Base-by-base conservation (phyloP, 2,329 filamentous ascomycete species). In the Drechmeria coniospora region DNA sequence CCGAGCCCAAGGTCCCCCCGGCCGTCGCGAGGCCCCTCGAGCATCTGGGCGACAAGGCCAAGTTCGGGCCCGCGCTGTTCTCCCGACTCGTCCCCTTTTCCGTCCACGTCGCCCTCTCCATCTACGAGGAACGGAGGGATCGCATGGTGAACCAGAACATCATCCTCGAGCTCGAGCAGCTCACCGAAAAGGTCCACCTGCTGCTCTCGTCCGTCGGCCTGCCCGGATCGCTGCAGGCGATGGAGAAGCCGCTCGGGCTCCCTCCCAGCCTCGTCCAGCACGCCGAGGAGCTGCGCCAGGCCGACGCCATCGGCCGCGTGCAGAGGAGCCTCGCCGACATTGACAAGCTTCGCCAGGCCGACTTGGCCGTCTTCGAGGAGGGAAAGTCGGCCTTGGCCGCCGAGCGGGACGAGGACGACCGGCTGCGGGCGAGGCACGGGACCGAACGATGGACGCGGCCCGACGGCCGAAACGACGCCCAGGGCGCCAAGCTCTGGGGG, bases 81-180 rank as follows among this genome's bases (percentile, higher is more conserved):
- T 73, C 80, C 2, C 90, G 87, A 42, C 65, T 98, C 2, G 90
- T 98, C 0, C 90, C 90, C 0, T 95, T 94, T 48, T 84, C 86
- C 0, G 90, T 95, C 0, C 90, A 98, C 45, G 70, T 95, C 26
- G 90, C 90, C 6, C 82, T 86, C 1, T 93, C 83, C 26, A 93
- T 95, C 19, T 98, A 98, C 46, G 84, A 84, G 30, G 86, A 95
- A 46, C 71, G 86, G 10, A 68, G 86, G 32, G 86, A 98, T 49
- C 70, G 84, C n/a, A 61, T 93, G 32, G 77, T 98, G 23, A 92
- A 90, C 46, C 79, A 82, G 39, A 80, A 72, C 27, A 82, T 95
- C 18, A 79, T 94, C 26, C 74, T 79, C 15, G 79, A 92, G 44
- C 59, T 95, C 4, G 86, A 95, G 42, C 65, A 62, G 0, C 65